Conservation (phyloP, 2,329 filamentous ascomycete genomes). For the Xylariaceae sp. region DNA sequence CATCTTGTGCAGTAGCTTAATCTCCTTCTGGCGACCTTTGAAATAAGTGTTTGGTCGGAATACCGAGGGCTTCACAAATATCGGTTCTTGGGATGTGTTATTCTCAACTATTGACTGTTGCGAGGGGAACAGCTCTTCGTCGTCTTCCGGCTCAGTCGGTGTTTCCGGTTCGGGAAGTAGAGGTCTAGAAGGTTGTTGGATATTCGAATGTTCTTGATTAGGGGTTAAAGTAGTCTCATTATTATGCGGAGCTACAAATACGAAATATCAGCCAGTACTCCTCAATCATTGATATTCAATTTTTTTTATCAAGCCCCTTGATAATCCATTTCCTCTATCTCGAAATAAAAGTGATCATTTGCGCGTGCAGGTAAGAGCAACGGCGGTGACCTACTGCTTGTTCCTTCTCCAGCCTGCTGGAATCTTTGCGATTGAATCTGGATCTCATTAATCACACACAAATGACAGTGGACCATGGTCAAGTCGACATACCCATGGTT, state of each 20-base stretch:
- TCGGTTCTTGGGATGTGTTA: constrained; percentile 33
- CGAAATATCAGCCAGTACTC: constrained; percentile 42
- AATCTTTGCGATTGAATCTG: constrained; percentile 42
- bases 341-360: constrained; percentile 38
- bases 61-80: constrained; percentile 57
- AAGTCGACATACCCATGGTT: constrained; percentile 46
- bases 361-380: constrained; percentile 33
- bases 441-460: constrained; percentile 23
- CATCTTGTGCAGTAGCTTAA: constrained; percentile 64
- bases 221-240: constrained; percentile 42
- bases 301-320: constrained; percentile 27
- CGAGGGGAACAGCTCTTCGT: constrained; percentile 39
- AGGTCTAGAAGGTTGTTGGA: constrained; percentile 38
- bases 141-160: constrained; percentile 31
- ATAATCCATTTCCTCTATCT: constrained; percentile 43
- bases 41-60: constrained; percentile 67
- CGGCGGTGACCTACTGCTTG: constrained; percentile 41
- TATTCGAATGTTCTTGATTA: constrained; percentile 36
- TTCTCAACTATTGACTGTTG: constrained; percentile 40
- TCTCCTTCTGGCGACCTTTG: constrained; percentile 63
- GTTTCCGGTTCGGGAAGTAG: constrained; percentile 39
- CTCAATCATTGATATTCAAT: constrained; percentile 24
- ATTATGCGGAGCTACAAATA: constrained; percentile 43
- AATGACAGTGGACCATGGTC: background rate
- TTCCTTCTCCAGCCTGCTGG: constrained; percentile 36